Percentiles rank a stretch among this genome's conserved stretches.
Evolutionary conservation across 495 filamentous ascomycete genomes (phyloP).

Genomic region (Aspergillus funiculosus): DNA sequence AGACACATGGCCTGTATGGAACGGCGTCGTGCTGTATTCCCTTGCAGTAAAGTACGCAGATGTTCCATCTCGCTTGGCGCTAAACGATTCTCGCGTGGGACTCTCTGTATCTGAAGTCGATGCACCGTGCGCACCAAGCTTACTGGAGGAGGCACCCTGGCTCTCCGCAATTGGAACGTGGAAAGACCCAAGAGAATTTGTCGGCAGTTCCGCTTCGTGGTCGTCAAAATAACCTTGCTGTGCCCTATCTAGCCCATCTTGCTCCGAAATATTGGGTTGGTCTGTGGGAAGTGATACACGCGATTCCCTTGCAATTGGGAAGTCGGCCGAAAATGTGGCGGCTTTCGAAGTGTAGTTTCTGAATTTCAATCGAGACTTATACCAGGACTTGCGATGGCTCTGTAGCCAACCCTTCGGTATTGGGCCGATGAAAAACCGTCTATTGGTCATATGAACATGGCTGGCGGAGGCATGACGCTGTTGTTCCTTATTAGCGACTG

Average conservation of each 20-base stretch:
- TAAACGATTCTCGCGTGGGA: conserved; percentile 14
- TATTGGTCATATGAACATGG: conserved; percentile 57
- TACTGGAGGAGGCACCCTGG: neutral
- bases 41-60: conserved; percentile 23
- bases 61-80: conserved; percentile 17
- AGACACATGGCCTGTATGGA: neutral
- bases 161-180: conserved; percentile 8
- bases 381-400: conserved; percentile 59
- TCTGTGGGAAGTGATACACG: conserved; percentile 18
- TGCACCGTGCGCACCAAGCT: neutral
- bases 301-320: conserved; percentile 28
- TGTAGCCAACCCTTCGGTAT: conserved; percentile 66
- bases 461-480: conserved; percentile 58
- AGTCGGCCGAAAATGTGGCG: conserved; percentile 49
- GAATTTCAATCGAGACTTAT: conserved; percentile 47
- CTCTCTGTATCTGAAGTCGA: conserved; percentile 7
- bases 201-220: neutral
- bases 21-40: conserved; percentile 8
- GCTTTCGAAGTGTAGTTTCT: conserved; percentile 53
- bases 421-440: conserved; percentile 62
- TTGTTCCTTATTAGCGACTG: neutral
- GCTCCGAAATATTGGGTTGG: conserved; percentile 18
- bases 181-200: conserved; percentile 7
- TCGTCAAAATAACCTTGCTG: conserved; percentile 12
- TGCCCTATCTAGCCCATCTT: conserved; percentile 21